Evolutionary conservation across 2,329 filamentous ascomycete genomes (phyloP), one percentile per base, ranked within the genome.

Genomic region (Escovopsis weberi): DNA sequence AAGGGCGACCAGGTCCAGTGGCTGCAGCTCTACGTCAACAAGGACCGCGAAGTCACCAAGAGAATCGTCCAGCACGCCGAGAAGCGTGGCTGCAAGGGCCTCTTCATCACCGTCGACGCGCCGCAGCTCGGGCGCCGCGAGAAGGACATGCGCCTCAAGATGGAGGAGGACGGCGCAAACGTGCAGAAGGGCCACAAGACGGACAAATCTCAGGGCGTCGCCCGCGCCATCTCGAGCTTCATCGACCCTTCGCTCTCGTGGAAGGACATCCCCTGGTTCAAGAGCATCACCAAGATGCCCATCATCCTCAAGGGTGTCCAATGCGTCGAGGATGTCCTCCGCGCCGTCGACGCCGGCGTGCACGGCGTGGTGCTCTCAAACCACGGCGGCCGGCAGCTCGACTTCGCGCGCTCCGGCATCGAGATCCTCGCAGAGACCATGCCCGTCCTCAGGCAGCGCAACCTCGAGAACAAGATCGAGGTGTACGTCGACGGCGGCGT

Each of bases 91-190:
- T 96, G 91, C 72, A 91, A 85, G 64, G 91, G 82, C 9, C 78
- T 98, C 15, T 98, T 98, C 70, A 95, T 98, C 66, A 98, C 91
- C 2, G 91, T 98, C 43, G 91, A 98, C 60, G 91, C 91, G 41
- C 91, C 91, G 6, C 89, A 96, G 63, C 79, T 98, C 19, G 91
- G 91, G 36, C 80, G 91, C 34, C 75, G 91, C 51, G 91, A 98
- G 63, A 98, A 96, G 68, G 91, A 96, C 60, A 96, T 96, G 91
- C 84, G 91, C 34, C 77, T 75, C 50, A 96, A 96, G 63, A 94
- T 93, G 59, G 77, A 76, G 33, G 89, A 94, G 52, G 74, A 75
- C 12, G 89, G 88, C 8, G 83, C 82, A 26, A 83, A 79, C 55
- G 85, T 96, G 12, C 91, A 96, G 63, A 68, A 67, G 11, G 85